Evolutionary conservation across 345 rosid species (phyloP).

Genomic region (Lagerstroemia speciosa): DNA sequence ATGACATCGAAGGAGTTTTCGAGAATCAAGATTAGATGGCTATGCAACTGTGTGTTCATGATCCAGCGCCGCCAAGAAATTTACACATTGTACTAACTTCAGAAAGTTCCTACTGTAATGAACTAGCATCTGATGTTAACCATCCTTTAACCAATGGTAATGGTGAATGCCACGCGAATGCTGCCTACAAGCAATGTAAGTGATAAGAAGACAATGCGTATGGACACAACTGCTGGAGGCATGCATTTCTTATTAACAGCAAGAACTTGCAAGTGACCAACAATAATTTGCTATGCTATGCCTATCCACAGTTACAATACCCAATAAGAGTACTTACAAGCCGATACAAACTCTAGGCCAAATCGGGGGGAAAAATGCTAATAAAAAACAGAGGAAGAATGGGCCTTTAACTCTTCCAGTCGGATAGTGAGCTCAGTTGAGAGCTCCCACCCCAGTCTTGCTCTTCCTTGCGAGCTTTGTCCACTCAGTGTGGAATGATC

Average conservation of each 20-base stretch:
- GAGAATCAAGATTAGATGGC: too few species aligned
- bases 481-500: conserved; percentile 84
- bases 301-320: conserved; percentile 5
- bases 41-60: too few species aligned
- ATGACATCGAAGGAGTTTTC: too few species aligned
- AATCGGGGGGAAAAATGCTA: background rate
- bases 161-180: too few species aligned
- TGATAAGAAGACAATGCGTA: background rate
- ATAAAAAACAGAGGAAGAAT: background rate
- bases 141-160: too few species aligned
- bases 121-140: too few species aligned
- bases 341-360: background rate
- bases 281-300: conserved; percentile 9
- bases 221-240: conserved; percentile 13
- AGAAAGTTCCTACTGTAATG: too few species aligned
- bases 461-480: conserved; percentile 68
- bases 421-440: conserved; percentile 29
- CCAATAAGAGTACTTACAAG: background rate
- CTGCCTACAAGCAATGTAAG: too few species aligned
- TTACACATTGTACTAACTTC: too few species aligned
- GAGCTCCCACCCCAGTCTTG: conserved; percentile 34
- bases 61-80: too few species aligned
- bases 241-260: conserved; percentile 39
- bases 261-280: conserved; percentile 16
- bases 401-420: background rate